A percentile compares a stretch with the other conserved stretches of the same genome.
phyloP scores from a whole-genome alignment of 192 early-diverging fungal species.

The Ambispora gerdemannii region DNA sequence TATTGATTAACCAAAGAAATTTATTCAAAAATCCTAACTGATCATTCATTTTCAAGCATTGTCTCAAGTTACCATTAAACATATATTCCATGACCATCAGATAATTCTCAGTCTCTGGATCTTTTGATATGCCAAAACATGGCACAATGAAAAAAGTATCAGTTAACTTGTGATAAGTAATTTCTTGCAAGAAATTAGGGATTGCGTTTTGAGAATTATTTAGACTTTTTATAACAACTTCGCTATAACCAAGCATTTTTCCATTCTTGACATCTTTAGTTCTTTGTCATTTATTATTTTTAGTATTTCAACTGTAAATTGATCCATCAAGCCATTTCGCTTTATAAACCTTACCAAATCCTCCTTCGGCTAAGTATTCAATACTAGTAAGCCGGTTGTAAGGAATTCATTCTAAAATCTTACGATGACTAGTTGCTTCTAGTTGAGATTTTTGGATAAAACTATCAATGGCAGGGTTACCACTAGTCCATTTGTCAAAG shows the following conservation, averaged over 20 bases:
- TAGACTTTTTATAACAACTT: background rate
- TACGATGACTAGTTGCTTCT: background rate
- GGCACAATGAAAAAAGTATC: background rate
- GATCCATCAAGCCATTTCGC: background rate
- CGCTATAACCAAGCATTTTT: background rate
- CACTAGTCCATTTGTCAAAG: background rate
- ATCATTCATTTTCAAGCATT: background rate
- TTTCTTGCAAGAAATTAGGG: background rate
- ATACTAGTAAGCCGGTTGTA: background rate
- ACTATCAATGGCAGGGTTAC: background rate
- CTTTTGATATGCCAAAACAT: background rate
- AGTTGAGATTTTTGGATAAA: background rate
- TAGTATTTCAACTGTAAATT: background rate
- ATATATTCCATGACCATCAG: background rate
- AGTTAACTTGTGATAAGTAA: background rate
- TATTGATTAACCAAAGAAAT: background rate
- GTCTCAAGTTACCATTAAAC: background rate
- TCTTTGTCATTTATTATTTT: background rate
- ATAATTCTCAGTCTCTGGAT: background rate
- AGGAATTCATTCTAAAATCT: background rate
- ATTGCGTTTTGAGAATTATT: background rate
- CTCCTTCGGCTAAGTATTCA: background rate
- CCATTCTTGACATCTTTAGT: too few species aligned
- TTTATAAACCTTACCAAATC: conserved; percentile 1
- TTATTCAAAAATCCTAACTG: background rate